Conservation (phyloP, 169 alveolate genomes). For the Plasmodium chabaudi region DNA sequence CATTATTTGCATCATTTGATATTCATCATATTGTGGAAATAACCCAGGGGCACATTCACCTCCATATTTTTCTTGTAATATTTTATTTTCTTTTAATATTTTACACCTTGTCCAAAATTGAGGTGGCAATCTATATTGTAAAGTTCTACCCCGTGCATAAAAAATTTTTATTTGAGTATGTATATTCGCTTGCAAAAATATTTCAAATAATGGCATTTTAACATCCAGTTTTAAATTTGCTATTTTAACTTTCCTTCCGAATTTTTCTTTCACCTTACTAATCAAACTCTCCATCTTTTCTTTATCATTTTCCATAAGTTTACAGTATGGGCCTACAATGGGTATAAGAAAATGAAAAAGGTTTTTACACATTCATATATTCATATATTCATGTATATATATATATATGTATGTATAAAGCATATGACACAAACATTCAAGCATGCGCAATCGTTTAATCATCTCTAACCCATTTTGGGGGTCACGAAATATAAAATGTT, state of each 20-base stretch:
- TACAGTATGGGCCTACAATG: conserved; percentile 64
- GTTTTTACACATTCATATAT: not conserved
- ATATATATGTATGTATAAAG: not conserved
- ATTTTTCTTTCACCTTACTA: conserved; percentile 66
- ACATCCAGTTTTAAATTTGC: conserved; percentile 72
- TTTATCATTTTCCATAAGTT: conserved; percentile 65
- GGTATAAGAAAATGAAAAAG: not conserved
- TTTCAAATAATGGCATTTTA: conserved; percentile 73
- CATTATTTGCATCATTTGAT: conserved; percentile 77
- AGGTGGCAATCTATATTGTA: conserved; percentile 77
- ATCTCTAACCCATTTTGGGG: conserved; percentile 68
- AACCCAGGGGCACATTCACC: conserved; percentile 82
- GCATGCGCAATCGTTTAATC: not conserved
- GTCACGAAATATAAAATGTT: conserved; percentile 71
- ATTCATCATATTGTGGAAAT: conserved; percentile 80
- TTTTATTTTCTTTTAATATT: conserved; percentile 74
- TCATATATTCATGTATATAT: not conserved
- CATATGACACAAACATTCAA: not conserved
- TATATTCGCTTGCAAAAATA: conserved; percentile 64
- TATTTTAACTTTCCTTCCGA: conserved; percentile 49
- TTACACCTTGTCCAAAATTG: conserved; percentile 79
- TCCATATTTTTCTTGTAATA: conserved; percentile 79
- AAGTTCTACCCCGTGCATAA: conserved; percentile 72
- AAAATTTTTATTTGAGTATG: conserved; percentile 76
- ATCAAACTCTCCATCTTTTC: conserved; percentile 68